Evolutionary conservation across 345 rosid genomes (phyloP).

Genomic region (Populus davidiana): DNA sequence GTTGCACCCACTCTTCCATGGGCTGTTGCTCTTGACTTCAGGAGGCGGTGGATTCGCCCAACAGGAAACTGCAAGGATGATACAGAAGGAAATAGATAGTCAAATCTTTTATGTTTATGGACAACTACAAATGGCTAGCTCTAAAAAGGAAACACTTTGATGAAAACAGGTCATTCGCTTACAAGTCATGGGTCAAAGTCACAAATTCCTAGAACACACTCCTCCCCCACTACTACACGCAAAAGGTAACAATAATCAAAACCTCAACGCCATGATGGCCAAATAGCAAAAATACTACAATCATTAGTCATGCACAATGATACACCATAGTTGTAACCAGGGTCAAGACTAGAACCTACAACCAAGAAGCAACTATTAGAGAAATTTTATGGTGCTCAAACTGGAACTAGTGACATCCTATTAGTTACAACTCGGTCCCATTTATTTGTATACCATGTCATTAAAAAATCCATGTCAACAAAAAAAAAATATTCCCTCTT

Average conservation of each 20-base stretch:
- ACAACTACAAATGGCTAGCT: background rate
- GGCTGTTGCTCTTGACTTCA: constrained; percentile 24
- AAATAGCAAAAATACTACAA: background rate
- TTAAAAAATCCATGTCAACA: too few species aligned
- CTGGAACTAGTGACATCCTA: too few species aligned
- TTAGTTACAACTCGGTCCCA: too few species aligned
- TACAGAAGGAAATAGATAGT: background rate
- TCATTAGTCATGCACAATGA: background rate
- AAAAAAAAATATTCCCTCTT: too few species aligned
- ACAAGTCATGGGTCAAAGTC: too few species aligned
- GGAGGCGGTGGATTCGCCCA: constrained; percentile 22
- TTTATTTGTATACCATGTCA: too few species aligned
- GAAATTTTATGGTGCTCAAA: too few species aligned
- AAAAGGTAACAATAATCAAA: background rate
- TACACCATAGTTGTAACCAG: background rate
- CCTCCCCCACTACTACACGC: too few species aligned
- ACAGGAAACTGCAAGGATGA: constrained; percentile 22
- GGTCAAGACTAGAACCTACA: background rate
- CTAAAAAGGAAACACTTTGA: background rate
- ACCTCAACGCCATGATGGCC: background rate
- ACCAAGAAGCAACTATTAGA: background rate
- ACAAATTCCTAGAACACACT: too few species aligned
- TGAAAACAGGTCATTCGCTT: background rate
- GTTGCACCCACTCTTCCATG: constrained; percentile 39
- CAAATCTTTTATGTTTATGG: background rate